phyloP scores from a whole-genome alignment of 129 eudicot species.

The sunflower (Helianthus annuus) region DNA sequence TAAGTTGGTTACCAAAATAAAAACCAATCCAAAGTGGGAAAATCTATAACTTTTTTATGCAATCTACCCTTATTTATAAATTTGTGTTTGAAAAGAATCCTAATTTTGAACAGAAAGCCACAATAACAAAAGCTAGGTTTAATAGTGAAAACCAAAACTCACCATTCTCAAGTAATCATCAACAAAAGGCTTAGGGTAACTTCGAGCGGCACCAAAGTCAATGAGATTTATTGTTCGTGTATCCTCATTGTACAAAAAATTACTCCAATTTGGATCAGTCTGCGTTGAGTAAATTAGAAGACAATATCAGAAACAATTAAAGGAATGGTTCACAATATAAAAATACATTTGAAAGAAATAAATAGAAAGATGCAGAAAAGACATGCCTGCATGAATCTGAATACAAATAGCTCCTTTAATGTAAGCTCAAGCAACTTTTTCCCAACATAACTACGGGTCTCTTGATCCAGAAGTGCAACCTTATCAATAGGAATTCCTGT shows the following conservation, averaged over 20 bases:
- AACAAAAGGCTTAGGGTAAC: constrained; percentile 72
- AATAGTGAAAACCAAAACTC: constrained; percentile 26
- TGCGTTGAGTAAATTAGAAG: constrained; percentile 45
- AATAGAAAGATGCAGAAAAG: constrained; percentile 2
- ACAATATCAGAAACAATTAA: constrained; percentile 27
- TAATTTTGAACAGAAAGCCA: not conserved
- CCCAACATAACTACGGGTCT: constrained; percentile 92
- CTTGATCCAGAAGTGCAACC: constrained; percentile 80
- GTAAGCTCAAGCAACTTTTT: constrained; percentile 84
- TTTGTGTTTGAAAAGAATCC: not conserved
- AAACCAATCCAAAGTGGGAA: not conserved
- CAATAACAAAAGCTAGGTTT: not conserved
- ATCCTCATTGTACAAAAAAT: constrained; percentile 71
- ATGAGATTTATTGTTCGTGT: constrained; percentile 71
- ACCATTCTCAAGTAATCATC: constrained; percentile 92
- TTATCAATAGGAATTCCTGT: constrained; percentile 90
- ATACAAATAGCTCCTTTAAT: constrained; percentile 81
- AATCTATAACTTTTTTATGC: not conserved
- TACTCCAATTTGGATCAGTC: constrained; percentile 99
- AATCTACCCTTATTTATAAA: not conserved
- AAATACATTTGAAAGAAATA: not conserved
- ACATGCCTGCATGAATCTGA: constrained; percentile 96
- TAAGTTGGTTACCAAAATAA: not conserved
- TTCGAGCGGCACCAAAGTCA: constrained; percentile 97
- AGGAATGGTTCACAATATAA: not conserved